phyloP scores from a whole-genome alignment of 2,329 filamentous ascomycete genomes.

The Hymenoscyphus scutula region DNA sequence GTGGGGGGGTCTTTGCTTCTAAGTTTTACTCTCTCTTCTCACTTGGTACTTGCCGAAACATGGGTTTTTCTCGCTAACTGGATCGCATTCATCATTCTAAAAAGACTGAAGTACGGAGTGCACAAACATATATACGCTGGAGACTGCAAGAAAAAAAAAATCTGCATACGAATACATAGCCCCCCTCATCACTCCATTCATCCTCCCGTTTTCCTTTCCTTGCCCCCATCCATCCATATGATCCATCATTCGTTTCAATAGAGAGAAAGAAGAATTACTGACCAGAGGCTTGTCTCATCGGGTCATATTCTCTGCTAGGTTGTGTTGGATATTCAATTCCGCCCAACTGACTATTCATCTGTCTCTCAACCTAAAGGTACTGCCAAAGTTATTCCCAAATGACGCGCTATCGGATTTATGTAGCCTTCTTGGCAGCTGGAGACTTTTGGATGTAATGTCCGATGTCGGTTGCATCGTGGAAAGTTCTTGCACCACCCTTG shows the following conservation, averaged over 20 bases:
- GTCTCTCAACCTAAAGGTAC: not conserved
- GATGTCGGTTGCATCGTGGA: constrained; percentile 75
- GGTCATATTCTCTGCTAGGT: not conserved
- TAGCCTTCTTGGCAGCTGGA: constrained; percentile 59
- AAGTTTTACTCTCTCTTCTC: not conserved
- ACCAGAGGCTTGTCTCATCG: not conserved
- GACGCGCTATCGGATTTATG: constrained; percentile 20
- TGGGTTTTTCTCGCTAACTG: not conserved
- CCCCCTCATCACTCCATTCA: not conserved
- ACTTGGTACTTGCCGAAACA: too few relatives aligned
- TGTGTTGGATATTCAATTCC: constrained; percentile 4
- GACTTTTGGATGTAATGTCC: constrained; percentile 66
- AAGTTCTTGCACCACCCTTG: constrained; percentile 72
- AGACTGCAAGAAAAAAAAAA: constrained; percentile 4
- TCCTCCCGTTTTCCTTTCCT: not conserved
- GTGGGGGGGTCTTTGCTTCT: too few relatives aligned
- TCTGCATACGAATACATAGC: constrained; percentile 9
- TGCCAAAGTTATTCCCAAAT: not conserved
- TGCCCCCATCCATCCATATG: not conserved
- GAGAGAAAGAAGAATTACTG: not conserved
- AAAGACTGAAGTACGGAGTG: constrained; percentile 1
- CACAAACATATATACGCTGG: not conserved
- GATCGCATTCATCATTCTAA: constrained; percentile 7
- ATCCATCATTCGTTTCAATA: constrained; percentile 1
- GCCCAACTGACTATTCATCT: constrained; percentile 3